These are phyloP conservation scores for Pholiota microspora DNA, from an alignment of 768 basidiomycete genomes.

Conservation along the genomic window DNA sequence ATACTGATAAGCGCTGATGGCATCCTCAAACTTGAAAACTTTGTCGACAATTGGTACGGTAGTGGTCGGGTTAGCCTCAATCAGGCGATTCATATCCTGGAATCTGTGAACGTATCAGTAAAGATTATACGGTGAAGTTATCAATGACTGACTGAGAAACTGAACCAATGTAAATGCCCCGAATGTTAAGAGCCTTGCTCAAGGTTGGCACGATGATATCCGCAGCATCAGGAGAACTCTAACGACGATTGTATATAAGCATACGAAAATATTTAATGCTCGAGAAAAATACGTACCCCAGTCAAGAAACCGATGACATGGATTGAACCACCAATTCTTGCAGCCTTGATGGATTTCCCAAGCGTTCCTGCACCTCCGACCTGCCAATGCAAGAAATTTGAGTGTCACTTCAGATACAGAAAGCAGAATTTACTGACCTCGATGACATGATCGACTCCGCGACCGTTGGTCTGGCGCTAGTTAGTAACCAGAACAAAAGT, in stretches of 20 bases:
- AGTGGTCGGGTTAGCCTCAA: conserved; percentile 36
- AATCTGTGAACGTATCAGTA: not conserved
- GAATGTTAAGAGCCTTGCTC: conserved; percentile 37
- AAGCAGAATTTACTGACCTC: conserved; percentile 23
- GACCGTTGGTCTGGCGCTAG: conserved; percentile 30
- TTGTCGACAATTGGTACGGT: conserved; percentile 54
- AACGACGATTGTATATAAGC: not conserved
- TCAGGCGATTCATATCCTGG: conserved; percentile 46
- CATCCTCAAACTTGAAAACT: conserved; percentile 57
- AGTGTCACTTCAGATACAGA: not conserved
- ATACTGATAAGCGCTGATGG: conserved; percentile 49
- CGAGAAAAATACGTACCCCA: conserved; percentile 13
- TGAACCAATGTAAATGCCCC: conserved; percentile 56
- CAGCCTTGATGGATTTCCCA: conserved; percentile 36
- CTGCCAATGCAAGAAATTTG: conserved; percentile 25
- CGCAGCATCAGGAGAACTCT: not conserved
- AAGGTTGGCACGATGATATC: conserved; percentile 23
- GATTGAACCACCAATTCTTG: conserved; percentile 40
- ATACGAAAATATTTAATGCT: not conserved
- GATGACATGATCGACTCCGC: conserved; percentile 37
- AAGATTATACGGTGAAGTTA: not conserved
- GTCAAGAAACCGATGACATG: conserved; percentile 51
- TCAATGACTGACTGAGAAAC: conserved; percentile 59
- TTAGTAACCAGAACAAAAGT: not conserved
- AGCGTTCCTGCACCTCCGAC: conserved; percentile 56